phyloP scores from a whole-genome alignment of 169 alveolate genomes.

The Eimeria zaria region DNA sequence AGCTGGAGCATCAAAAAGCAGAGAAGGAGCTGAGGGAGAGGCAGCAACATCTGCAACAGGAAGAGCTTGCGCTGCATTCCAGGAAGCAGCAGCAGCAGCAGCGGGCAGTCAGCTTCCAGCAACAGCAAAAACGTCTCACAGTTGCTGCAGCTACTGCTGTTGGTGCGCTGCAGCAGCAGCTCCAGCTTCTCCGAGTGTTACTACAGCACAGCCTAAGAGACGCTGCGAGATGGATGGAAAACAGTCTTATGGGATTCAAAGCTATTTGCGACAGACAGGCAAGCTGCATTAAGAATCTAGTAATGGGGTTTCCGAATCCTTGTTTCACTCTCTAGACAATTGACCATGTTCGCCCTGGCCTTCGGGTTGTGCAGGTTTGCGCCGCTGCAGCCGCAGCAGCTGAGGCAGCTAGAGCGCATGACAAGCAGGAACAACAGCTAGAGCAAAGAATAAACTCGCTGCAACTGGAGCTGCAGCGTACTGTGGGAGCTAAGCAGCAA shows the following conservation, averaged over 20 bases:
- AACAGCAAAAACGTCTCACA: conserved; percentile 22
- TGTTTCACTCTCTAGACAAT: background rate
- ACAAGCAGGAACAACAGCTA: conserved; percentile 19
- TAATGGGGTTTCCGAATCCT: background rate
- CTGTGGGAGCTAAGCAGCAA: conserved; percentile 36
- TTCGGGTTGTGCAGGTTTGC: conserved; percentile 33
- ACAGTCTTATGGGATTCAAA: conserved; percentile 25
- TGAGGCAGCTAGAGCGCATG: conserved; percentile 35
- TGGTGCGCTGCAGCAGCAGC: conserved; percentile 60
- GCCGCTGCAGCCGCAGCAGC: conserved; percentile 49
- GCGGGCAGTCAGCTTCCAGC: background rate
- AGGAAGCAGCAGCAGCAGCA: conserved; percentile 32
- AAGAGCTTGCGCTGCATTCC: conserved; percentile 34
- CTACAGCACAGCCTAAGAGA: conserved; percentile 29
- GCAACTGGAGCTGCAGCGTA: conserved; percentile 30
- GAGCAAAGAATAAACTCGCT: conserved; percentile 20
- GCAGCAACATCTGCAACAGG: conserved; percentile 10
- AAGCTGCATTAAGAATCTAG: background rate
- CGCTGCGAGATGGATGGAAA: conserved; percentile 57
- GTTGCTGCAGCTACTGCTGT: conserved; percentile 43
- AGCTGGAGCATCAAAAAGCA: conserved; percentile 32
- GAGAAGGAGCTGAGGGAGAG: background rate
- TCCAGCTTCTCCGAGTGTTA: conserved; percentile 24
- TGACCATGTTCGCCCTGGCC: background rate
- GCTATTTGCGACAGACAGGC: conserved; percentile 57